phyloP scores from a whole-genome alignment of 768 basidiomycete genomes.

The Boletus subparvulus region DNA sequence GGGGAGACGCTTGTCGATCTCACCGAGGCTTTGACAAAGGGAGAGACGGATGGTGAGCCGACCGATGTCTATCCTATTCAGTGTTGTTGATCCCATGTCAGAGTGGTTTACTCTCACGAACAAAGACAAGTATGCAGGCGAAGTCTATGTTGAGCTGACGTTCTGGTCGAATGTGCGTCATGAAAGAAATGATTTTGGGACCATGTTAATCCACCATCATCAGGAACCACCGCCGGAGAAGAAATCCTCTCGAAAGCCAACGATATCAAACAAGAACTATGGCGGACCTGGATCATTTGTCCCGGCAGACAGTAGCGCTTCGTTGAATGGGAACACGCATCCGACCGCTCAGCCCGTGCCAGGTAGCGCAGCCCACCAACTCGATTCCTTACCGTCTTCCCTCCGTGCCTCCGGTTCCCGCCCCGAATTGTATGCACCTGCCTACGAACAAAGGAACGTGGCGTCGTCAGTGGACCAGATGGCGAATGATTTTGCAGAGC shows the following conservation, averaged over 20 bases:
- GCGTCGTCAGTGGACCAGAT: conserved; percentile 50
- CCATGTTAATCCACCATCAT: conserved; percentile 7
- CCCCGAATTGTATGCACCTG: conserved; percentile 70
- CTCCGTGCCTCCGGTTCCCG: conserved; percentile 61
- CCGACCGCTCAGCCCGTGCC: conserved; percentile 4
- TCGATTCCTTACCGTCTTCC: conserved; percentile 58
- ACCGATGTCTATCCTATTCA: background rate
- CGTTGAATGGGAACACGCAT: conserved; percentile 24
- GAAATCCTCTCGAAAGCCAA: conserved; percentile 50
- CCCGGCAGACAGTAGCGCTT: conserved; percentile 42
- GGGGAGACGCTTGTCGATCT: conserved; percentile 89
- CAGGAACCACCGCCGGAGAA: conserved; percentile 82
- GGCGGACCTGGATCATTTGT: conserved; percentile 78
- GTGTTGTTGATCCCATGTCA: conserved; percentile 34
- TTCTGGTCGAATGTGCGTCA: conserved; percentile 88
- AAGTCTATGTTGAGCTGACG: conserved; percentile 94
- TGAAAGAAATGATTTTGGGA: background rate
- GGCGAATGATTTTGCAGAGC: conserved; percentile 64
- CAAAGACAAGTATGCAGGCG: conserved; percentile 93
- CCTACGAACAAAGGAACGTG: conserved; percentile 58
- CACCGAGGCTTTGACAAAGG: conserved; percentile 87
- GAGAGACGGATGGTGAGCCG: conserved; percentile 90
- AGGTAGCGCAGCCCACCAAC: conserved; percentile 37
- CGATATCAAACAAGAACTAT: conserved; percentile 59
- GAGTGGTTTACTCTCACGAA: conserved; percentile 92